Evolutionary conservation across 163 green algal species (phyloP).

Genomic region (Chlamydomonas reinhardtii): DNA sequence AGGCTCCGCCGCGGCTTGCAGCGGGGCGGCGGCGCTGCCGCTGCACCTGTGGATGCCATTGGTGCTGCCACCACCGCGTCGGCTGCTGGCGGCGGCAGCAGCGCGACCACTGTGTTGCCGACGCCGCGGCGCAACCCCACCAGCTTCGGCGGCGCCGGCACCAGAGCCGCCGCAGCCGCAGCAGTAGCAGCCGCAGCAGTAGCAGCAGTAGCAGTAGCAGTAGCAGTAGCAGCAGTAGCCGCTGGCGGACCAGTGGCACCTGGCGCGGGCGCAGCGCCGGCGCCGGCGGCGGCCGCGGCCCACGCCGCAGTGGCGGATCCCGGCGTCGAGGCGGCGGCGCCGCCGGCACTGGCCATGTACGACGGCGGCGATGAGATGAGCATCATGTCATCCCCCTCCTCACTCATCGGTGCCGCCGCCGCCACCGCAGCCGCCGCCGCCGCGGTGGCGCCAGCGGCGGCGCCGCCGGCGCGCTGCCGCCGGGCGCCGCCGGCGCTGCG

Average conservation of each 20-base stretch:
- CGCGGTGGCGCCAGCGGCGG: background rate
- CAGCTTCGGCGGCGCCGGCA: background rate
- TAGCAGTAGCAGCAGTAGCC: background rate
- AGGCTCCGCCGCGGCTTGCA: background rate
- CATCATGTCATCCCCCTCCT: constrained; percentile 34
- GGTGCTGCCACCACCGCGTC: background rate
- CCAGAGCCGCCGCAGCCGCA: too few species aligned
- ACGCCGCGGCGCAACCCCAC: constrained; percentile 3
- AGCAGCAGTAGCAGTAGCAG: background rate
- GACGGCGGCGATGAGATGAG: background rate
- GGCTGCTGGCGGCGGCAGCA: background rate
- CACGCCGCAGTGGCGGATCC: background rate
- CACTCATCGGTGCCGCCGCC: background rate
- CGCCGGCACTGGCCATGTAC: background rate
- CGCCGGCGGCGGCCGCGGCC: background rate
- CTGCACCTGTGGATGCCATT: background rate
- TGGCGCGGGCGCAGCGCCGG: background rate
- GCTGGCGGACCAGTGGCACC: background rate
- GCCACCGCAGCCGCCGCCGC: background rate
- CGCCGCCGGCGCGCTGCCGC: background rate
- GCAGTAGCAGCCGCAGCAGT: background rate
- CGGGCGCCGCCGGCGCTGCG: background rate
- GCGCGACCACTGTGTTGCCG: constrained; percentile 9
- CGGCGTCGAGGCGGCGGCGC: background rate
- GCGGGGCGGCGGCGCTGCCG: background rate